Conservation (phyloP, 1,284 basidiomycete species). For the Hypsizygus ulmarius region DNA sequence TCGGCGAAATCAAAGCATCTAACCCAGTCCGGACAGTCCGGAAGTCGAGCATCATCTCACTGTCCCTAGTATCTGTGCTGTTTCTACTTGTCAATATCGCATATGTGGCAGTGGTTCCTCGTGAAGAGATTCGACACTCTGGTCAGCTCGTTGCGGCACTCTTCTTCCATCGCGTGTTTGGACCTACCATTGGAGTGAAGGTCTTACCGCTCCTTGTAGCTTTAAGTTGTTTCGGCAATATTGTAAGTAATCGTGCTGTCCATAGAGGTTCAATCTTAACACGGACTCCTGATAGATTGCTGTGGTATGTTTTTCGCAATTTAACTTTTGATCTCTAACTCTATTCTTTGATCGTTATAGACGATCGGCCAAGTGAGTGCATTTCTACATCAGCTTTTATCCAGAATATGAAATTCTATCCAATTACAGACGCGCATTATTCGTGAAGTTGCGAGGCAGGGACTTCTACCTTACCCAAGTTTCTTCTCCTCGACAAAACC, state of each 20-base stretch:
- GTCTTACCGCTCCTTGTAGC: conserved; percentile 30
- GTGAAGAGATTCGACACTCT: conserved; percentile 29
- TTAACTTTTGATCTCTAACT: not conserved
- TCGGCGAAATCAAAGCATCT: conserved; percentile 29
- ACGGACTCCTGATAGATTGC: conserved; percentile 23
- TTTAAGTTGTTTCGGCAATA: conserved; percentile 33
- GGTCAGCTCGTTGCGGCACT: conserved; percentile 31
- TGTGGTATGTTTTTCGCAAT: conserved; percentile 19
- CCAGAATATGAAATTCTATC: not conserved
- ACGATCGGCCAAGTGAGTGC: conserved; percentile 25
- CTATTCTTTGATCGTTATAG: conserved; percentile 9
- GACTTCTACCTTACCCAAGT: conserved; percentile 29
- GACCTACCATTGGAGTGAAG: conserved; percentile 22
- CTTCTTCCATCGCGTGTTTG: conserved; percentile 32
- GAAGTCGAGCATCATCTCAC: conserved; percentile 27
- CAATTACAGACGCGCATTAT: conserved; percentile 27
- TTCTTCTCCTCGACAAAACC: conserved; percentile 33
- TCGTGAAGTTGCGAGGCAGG: conserved; percentile 33
- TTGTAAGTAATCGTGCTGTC: conserved; percentile 20
- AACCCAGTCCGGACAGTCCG: conserved; percentile 30
- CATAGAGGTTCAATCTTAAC: not conserved
- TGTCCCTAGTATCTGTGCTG: conserved; percentile 23
- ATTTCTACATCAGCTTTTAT: not conserved
- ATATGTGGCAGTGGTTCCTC: conserved; percentile 32
- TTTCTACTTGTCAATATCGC: conserved; percentile 32